A percentile compares a stretch with the other conserved stretches of the same genome.
Conservation (phyloP, 306 rosid genomes). For the Cicer yamashitae region DNA sequence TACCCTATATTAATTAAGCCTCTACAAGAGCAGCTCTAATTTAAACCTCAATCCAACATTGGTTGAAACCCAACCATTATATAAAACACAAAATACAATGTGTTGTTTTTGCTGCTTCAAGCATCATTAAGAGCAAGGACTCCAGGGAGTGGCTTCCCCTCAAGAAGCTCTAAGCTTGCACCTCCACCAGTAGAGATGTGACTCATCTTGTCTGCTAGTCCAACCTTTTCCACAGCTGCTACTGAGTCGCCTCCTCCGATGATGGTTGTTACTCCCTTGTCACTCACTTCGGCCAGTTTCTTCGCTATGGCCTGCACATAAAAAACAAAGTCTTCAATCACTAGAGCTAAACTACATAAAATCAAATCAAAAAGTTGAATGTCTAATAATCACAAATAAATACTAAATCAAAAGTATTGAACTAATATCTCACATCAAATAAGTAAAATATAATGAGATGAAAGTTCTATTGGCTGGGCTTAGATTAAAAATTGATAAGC, state of each 20-base stretch:
- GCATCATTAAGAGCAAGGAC: slow-evolving; percentile 93
- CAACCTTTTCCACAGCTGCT: slow-evolving; percentile 95
- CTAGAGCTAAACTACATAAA: background rate
- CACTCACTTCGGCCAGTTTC: slow-evolving; percentile 90
- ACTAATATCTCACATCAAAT: background rate
- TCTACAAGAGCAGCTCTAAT: slow-evolving; percentile 54
- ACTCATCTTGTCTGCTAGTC: slow-evolving; percentile 94
- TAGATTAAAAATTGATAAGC: background rate
- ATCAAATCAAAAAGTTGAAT: background rate
- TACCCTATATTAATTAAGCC: slow-evolving; percentile 54
- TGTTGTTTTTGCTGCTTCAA: slow-evolving; percentile 39
- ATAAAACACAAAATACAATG: slow-evolving; percentile 41
- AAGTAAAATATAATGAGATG: background rate
- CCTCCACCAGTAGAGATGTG: slow-evolving; percentile 99
- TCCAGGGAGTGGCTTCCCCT: slow-evolving; percentile 93
- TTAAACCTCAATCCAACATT: slow-evolving; percentile 39
- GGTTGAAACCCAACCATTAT: slow-evolving; percentile 58
- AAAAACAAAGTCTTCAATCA: background rate
- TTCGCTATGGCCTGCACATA: slow-evolving; percentile 72
- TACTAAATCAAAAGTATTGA: background rate
- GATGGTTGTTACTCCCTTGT: slow-evolving; percentile 88
- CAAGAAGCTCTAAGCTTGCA: slow-evolving; percentile 99
- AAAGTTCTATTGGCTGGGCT: background rate
- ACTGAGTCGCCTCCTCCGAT: slow-evolving; percentile 99
- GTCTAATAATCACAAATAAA: background rate